Conservation (phyloP, 495 filamentous ascomycete species). For the Lasiosphaeria hispida region DNA sequence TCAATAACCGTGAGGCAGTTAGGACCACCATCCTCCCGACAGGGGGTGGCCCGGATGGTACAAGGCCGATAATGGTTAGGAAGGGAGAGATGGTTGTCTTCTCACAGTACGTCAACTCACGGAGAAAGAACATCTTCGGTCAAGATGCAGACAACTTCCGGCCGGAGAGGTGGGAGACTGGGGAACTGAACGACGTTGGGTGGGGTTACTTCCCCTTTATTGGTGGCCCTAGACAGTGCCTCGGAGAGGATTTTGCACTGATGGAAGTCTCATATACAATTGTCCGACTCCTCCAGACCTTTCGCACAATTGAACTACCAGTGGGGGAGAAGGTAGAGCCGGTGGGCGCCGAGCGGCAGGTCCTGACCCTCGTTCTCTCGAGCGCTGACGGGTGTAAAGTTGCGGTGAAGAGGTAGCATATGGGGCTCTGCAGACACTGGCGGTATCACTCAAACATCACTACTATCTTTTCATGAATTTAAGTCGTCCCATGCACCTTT, state of each 20-base stretch:
- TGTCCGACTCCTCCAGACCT: slow-evolving; percentile 36
- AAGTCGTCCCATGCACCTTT: too few species aligned
- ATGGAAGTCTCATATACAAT: slow-evolving; percentile 40
- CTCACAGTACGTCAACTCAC: slow-evolving; percentile 16
- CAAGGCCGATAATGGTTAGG: slow-evolving; percentile 38
- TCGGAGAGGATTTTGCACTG: slow-evolving; percentile 42
- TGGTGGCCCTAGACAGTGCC: slow-evolving; percentile 46
- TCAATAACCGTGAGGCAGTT: slow-evolving; percentile 53
- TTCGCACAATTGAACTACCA: slow-evolving; percentile 26
- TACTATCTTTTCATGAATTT: too few species aligned
- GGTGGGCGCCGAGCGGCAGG: slow-evolving; percentile 29
- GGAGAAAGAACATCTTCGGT: slow-evolving; percentile 50
- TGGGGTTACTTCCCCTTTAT: slow-evolving; percentile 56
- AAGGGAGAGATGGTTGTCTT: slow-evolving; percentile 47
- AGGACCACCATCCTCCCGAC: slow-evolving; percentile 45
- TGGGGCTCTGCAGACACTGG: too few species aligned
- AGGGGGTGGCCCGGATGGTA: slow-evolving; percentile 49
- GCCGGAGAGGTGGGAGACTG: slow-evolving; percentile 44
- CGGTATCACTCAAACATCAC: background rate
- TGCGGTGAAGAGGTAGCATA: background rate
- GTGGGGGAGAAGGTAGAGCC: slow-evolving; percentile 19
- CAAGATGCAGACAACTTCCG: slow-evolving; percentile 44
- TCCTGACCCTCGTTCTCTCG: slow-evolving; percentile 27
- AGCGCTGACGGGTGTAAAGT: slow-evolving; percentile 31
- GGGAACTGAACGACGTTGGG: slow-evolving; percentile 42